Evolutionary conservation across 2,329 filamentous ascomycete genomes (phyloP), one percentile per base, ranked within the genome.

Genomic region (Ophiostoma sp.): DNA sequence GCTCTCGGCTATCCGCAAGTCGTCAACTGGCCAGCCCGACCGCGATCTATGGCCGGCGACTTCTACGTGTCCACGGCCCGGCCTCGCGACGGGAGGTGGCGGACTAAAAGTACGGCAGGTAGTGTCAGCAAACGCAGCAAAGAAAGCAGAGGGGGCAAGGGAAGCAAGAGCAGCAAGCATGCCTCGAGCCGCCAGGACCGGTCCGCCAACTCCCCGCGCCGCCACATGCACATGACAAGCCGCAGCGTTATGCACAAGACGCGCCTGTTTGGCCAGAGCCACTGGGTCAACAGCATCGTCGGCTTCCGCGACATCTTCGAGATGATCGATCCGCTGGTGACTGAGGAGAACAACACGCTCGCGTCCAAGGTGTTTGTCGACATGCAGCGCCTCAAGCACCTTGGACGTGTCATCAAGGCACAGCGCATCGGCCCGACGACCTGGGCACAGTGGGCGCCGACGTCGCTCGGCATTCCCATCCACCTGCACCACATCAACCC

Each of bases 191-290:
- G 42, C 42, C 42, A 7, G 8, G 42, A 7, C 47, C 16, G 42
- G 27, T 27, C 27, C 1, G 27, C 27, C 27, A 27, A 27, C 27
- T 27, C 27, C 27, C 27, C 27, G 27, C 27, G 27, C 27, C 49
- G n/a, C 7, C 49, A 55, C 65, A 65, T 67, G 60, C 55, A 65
- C 63, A 69, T 69, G 62, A 67, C 69, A 0, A 70, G 69, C 65
- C 66, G 69, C 42, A 70, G 67, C 55, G 69, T 72, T n/a, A 69
- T 70, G 49, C 68, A 71, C 71, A 89, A 88, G 73, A 82, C 81
- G 0, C 79, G 85, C 0, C 72, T 87, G 0, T 85, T 87, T 73
- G 86, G 85, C 0, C 82, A 82, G 73, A 86, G 82, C 55, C 83
- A 87, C 72, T 87, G 83, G 81, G 78, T 85, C 16, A 84, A 70